Conservation (phyloP, 1,284 basidiomycete genomes). For the Malassezia yamatoensis region DNA sequence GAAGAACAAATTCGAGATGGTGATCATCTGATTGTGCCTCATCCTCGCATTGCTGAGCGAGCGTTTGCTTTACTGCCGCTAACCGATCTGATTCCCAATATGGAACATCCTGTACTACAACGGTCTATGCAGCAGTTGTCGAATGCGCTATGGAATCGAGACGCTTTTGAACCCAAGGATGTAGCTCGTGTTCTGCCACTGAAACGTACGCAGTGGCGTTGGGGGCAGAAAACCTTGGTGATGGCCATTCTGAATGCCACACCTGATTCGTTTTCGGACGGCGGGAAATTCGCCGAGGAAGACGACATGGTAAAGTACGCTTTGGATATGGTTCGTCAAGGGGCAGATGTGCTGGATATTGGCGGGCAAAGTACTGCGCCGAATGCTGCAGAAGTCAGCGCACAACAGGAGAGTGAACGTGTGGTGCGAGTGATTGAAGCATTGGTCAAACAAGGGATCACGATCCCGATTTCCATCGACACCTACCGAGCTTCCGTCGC, state of each 20-base stretch:
- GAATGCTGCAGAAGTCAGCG: slow-evolving; percentile 26
- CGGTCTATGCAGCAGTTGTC: slow-evolving; percentile 36
- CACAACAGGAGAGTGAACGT: slow-evolving; percentile 57
- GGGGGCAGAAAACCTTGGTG: slow-evolving; percentile 55
- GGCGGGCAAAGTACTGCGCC: slow-evolving; percentile 69
- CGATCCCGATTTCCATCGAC: slow-evolving; percentile 69
- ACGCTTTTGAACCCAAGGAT: slow-evolving; percentile 24
- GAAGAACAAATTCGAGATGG: slow-evolving; percentile 57
- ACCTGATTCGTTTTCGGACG: slow-evolving; percentile 95
- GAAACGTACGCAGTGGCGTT: slow-evolving; percentile 19
- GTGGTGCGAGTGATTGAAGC: slow-evolving; percentile 58
- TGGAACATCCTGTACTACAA: slow-evolving; percentile 39
- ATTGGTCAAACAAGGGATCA: slow-evolving; percentile 34
- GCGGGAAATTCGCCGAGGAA: slow-evolving; percentile 54
- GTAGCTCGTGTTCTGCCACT: slow-evolving; percentile 9
- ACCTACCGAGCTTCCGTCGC: slow-evolving; percentile 84
- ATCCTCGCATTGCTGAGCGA: slow-evolving; percentile 68
- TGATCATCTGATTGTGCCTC: slow-evolving; percentile 69
- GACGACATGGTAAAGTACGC: slow-evolving; percentile 31
- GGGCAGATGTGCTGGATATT: slow-evolving; percentile 72
- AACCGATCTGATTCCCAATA: slow-evolving; percentile 54
- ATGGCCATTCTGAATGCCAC: slow-evolving; percentile 95
- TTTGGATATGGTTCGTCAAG: slow-evolving; percentile 26
- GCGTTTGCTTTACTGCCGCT: slow-evolving; percentile 86
- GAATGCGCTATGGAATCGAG: slow-evolving; percentile 27